Evolutionary conservation across 805 yeast species (phyloP).

Genomic region (Starmerella cellae): DNA sequence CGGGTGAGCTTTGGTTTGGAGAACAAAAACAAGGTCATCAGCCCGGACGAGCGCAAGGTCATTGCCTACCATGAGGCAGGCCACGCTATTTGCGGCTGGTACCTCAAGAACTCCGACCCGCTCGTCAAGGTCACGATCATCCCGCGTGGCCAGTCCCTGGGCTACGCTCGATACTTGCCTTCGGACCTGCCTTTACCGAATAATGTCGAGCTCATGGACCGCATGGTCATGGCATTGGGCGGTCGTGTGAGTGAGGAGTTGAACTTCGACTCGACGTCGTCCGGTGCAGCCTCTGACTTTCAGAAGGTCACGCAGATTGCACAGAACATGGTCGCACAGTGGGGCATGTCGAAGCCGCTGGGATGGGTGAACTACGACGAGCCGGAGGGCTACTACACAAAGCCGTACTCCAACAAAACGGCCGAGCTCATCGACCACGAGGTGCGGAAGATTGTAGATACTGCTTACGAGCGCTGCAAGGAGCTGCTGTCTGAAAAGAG

Average conservation of each 20-base stretch:
- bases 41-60: conserved; percentile 72
- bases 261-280: conserved; percentile 80
- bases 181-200: conserved; percentile 74
- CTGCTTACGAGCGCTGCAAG: conserved; percentile 60
- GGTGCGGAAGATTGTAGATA: conserved; percentile 61
- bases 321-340: conserved; percentile 75
- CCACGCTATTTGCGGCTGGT: conserved; percentile 98
- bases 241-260: conserved; percentile 95
- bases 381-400: conserved; percentile 54
- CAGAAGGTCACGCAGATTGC: conserved; percentile 93
- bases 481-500: conserved; percentile 53
- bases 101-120: conserved; percentile 79
- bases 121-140: conserved; percentile 87
- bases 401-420: conserved; percentile 83
- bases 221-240: conserved; percentile 94
- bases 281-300: conserved; percentile 95
- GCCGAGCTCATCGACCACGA: conserved; percentile 71
- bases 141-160: conserved; percentile 93
- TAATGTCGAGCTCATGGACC: conserved; percentile 64
- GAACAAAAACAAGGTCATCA: conserved; percentile 69
- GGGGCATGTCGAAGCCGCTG: conserved; percentile 82
- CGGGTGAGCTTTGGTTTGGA: conserved; percentile 95
- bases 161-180: conserved; percentile 95
- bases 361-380: conserved; percentile 75
- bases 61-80: conserved; percentile 99